phyloP scores from a whole-genome alignment of 768 basidiomycete species.

The Trametes punicea region DNA sequence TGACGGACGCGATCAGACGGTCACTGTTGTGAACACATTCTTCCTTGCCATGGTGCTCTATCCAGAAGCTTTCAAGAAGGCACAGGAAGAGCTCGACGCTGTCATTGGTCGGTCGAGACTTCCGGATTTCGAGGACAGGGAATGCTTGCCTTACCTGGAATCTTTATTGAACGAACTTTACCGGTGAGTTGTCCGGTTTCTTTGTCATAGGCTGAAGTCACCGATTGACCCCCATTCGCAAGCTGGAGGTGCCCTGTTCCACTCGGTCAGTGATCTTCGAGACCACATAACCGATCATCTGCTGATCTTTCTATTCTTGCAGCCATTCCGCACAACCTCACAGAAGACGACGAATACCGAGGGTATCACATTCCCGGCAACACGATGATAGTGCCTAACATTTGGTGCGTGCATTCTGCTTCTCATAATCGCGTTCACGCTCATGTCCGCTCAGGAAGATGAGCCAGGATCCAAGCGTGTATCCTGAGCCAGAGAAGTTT shows the following conservation, averaged over 20 bases:
- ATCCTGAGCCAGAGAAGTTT: conserved; percentile 44
- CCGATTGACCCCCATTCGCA: not conserved
- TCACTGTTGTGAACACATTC: conserved; percentile 37
- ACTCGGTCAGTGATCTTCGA: conserved; percentile 6
- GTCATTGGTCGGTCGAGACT: conserved; percentile 41
- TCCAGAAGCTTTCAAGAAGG: conserved; percentile 38
- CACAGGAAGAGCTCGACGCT: conserved; percentile 42
- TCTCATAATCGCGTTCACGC: not conserved
- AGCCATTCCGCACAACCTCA: conserved; percentile 24
- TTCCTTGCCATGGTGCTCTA: conserved; percentile 40
- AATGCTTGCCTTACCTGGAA: conserved; percentile 40
- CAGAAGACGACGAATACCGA: conserved; percentile 25
- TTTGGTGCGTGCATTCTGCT: conserved; percentile 9
- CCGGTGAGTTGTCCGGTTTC: conserved; percentile 16
- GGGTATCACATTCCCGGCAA: conserved; percentile 23
- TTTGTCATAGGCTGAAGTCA: not conserved
- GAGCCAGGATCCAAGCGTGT: conserved; percentile 28
- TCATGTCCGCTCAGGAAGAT: conserved; percentile 25
- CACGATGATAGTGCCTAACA: conserved; percentile 23
- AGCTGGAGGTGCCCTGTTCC: conserved; percentile 23
- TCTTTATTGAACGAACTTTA: conserved; percentile 37
- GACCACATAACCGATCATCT: too few species aligned
- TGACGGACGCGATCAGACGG: conserved; percentile 31
- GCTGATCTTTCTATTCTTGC: not conserved
- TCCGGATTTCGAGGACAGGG: conserved; percentile 38